phyloP scores from a whole-genome alignment of 179 eudicot genomes.

The Patellifolia procumbens region DNA sequence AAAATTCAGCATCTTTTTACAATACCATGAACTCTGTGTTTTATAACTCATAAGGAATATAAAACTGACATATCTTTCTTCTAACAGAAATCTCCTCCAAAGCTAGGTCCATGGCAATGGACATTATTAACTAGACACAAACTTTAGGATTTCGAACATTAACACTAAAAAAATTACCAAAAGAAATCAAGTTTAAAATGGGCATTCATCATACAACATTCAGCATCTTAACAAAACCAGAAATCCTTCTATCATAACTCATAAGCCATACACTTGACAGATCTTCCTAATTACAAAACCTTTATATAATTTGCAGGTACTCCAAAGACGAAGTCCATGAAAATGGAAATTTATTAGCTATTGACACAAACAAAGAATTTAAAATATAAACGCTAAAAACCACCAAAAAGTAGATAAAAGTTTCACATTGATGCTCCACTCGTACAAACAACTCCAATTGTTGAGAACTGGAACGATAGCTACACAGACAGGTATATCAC shows the following conservation, averaged over 20 bases:
- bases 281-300: background rate
- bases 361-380: background rate
- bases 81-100: too few species aligned
- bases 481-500: background rate
- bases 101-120: too few species aligned
- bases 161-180: too few species aligned
- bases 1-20: too few species aligned
- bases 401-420: background rate
- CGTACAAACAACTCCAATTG: background rate
- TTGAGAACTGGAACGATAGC: background rate
- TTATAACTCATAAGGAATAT: background rate
- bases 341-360: background rate
- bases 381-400: background rate
- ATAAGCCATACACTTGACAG: background rate
- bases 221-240: background rate
- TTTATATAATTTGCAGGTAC: background rate
- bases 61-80: background rate
- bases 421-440: background rate
- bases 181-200: conserved; percentile 14
- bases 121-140: too few species aligned
- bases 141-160: too few species aligned
- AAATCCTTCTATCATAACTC: background rate
- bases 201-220: background rate
- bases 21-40: background rate
- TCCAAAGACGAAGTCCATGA: background rate